Evolutionary conservation across 495 filamentous ascomycete genomes (phyloP), one percentile per base, ranked within the genome.

Genomic region (Xylaria sp.): DNA sequence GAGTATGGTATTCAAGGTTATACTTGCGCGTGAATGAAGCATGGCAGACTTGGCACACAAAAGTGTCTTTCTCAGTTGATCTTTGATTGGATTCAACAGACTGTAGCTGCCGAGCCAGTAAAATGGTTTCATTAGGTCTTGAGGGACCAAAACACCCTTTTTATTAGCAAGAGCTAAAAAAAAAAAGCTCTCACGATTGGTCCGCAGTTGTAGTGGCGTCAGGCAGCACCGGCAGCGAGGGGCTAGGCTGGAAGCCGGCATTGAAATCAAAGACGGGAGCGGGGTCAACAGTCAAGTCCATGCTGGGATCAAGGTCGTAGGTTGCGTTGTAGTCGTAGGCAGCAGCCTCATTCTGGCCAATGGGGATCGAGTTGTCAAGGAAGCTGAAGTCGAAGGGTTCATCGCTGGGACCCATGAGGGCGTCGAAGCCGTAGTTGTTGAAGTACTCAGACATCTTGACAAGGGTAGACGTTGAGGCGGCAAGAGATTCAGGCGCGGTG

Each of bases 381-480:
- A 29, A 37, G 31, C 6, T 17, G 57, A 92, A 90, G 6, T 91
- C 91, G 75, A 91, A 92, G 53, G 89, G 87, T 73, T 93, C 92
- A 77, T 94, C 91, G 67, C 93, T 93, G 52, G 89, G 88, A 68
- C 90, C 91, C 59, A 93, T 86, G n/a, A 93, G 85, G 41, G 93
- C 86, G 76, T 94, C 93, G 35, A 87, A 91, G 65, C 92, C 92
- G 73, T 93, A 88, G 77, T 93, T 89, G 83, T 93, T 90, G 83
- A 93, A 91, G 87, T 94, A 71, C 46, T 77, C 73, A 0, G 75
- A 75, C 75, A 77, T 77, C 37, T 57, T 73, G 75, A 26, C 37
- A 33, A 37, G 17, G 44, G 69, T 11, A 11, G 59, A 55, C n/a
- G 65, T 73, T 73, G 61, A 77, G 75, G 71, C 69, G 62, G 75